A percentile compares a stretch with the other conserved stretches of the same genome.
These are phyloP conservation scores for Carex myosuroides DNA, from an alignment of 176 grass and related monocot species.

Conservation along the genomic window DNA sequence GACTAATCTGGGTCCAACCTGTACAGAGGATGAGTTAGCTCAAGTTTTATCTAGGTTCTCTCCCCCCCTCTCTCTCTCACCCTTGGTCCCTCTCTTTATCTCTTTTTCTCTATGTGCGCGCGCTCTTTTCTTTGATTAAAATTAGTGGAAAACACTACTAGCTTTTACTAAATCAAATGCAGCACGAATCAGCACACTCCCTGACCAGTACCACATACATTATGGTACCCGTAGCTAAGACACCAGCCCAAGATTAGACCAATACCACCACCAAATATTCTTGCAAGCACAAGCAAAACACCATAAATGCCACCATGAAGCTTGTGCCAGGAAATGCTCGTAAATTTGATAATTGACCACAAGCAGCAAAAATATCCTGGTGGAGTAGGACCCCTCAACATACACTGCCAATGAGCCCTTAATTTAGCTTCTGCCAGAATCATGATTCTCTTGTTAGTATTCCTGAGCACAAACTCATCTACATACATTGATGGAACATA, in stretches of 20 bases:
- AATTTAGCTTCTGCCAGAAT: neutral
- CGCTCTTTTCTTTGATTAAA: neutral
- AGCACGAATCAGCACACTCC: neutral
- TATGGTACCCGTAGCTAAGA: neutral
- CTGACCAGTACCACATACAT: neutral
- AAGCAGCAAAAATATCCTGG: neutral
- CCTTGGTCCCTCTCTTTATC: neutral
- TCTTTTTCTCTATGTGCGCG: neutral
- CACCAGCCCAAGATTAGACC: neutral
- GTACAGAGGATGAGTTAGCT: slow-evolving; percentile 60
- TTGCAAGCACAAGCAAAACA: neutral
- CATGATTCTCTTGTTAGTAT: neutral
- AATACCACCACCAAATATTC: neutral
- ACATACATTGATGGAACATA: neutral
- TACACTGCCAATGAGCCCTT: neutral
- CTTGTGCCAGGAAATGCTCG: neutral
- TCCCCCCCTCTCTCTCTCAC: neutral
- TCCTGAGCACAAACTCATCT: neutral
- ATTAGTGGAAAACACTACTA: neutral
- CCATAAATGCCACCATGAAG: neutral
- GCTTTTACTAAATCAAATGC: neutral
- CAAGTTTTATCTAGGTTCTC: slow-evolving; percentile 82
- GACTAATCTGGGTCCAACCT: slow-evolving; percentile 69
- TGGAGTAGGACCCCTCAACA: neutral
- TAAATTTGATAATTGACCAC: neutral